Percentiles rank a stretch among this genome's conserved stretches.
Conservation (phyloP, 2,329 filamentous ascomycete species). For the Balansia obtecta region DNA sequence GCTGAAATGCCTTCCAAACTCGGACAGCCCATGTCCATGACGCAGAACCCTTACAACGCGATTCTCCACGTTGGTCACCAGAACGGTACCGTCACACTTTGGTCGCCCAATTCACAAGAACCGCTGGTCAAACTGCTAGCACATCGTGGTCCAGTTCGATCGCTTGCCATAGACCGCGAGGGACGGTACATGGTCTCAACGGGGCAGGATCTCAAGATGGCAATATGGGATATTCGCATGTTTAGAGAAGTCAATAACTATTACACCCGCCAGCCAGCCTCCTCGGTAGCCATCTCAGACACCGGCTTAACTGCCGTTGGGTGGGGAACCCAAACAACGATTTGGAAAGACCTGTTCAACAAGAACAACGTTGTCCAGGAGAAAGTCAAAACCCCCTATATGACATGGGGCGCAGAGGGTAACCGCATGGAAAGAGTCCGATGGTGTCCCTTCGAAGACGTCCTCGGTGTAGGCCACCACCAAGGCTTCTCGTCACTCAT, state of each 20-base stretch:
- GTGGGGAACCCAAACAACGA: conserved; percentile 77
- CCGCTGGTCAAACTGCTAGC: conserved; percentile 85
- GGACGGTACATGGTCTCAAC: conserved; percentile 93
- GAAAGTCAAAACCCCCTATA: conserved; percentile 79
- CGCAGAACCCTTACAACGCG: conserved; percentile 86
- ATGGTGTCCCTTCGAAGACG: conserved; percentile 93
- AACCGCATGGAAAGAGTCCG: conserved; percentile 65
- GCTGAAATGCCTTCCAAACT: conserved; percentile 75
- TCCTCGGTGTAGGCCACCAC: conserved; percentile 75
- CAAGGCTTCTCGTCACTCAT: conserved; percentile 82
- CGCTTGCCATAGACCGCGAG: conserved; percentile 74
- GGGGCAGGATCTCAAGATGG: conserved; percentile 81
- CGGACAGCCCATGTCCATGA: conserved; percentile 70
- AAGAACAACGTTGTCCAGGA: conserved; percentile 58
- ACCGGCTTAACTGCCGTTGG: conserved; percentile 77
- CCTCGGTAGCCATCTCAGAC: conserved; percentile 80
- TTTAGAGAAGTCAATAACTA: conserved; percentile 89
- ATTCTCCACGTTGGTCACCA: conserved; percentile 88
- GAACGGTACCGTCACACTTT: conserved; percentile 87
- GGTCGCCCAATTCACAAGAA: conserved; percentile 83
- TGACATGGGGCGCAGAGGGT: conserved; percentile 84
- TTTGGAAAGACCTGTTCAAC: conserved; percentile 85
- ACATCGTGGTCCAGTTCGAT: conserved; percentile 78
- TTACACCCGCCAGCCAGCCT: conserved; percentile 69
- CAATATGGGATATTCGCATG: conserved; percentile 92